Conservation (phyloP, 176 grass and related monocot species). For the Cocos nucifera region DNA sequence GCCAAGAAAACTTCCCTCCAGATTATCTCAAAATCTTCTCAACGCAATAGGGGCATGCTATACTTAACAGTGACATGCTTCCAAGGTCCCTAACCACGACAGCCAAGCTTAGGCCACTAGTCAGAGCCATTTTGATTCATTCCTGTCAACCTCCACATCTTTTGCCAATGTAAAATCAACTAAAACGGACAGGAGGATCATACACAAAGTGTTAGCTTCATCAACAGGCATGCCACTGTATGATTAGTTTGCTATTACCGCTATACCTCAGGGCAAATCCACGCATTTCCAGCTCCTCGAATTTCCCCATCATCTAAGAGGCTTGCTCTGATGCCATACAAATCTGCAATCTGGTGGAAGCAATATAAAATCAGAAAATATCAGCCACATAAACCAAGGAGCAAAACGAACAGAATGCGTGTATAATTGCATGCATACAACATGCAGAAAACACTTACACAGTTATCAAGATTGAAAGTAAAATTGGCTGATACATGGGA, state of each 20-base stretch:
- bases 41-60: too few species aligned
- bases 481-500: slow-evolving; percentile 95
- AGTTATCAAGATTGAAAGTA: slow-evolving; percentile 95
- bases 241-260: slow-evolving; percentile 1
- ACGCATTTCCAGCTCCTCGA: slow-evolving; percentile 93
- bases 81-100: too few species aligned
- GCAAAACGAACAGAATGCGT: background rate
- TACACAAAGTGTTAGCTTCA: background rate
- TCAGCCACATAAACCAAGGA: background rate
- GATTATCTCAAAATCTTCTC: too few species aligned
- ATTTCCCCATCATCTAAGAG: slow-evolving; percentile 97
- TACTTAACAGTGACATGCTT: too few species aligned
- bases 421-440: background rate
- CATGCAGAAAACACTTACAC: slow-evolving; percentile 39
- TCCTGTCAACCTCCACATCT: too few species aligned
- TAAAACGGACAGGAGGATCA: background rate
- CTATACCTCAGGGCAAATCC: slow-evolving; percentile 92
- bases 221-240: too few species aligned
- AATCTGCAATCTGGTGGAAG: slow-evolving; percentile 62
- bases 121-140: too few species aligned
- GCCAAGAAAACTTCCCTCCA: too few species aligned
- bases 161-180: too few species aligned
- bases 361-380: background rate
- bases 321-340: slow-evolving; percentile 98
- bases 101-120: too few species aligned